Base-by-base conservation (phyloP, 1,284 basidiomycete species). In the Serendipita sp. region DNA sequence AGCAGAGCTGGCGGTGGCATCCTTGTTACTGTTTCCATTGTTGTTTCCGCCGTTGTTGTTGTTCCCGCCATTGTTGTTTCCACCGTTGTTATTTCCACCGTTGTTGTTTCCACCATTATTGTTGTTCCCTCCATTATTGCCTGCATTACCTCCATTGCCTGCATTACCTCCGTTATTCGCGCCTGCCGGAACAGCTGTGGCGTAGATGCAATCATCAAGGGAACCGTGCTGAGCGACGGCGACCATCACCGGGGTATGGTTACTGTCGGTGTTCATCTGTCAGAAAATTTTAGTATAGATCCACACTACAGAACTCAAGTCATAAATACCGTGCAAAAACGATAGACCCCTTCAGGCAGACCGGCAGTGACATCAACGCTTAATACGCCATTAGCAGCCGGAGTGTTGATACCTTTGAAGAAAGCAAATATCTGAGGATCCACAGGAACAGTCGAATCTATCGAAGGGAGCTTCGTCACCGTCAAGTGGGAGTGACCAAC, bases 401-500 rank as follows among this genome's bases (percentile, higher is more conserved):
- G 70, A 41, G 70, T 75, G 69, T 83, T 79, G 62, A 83, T 68
- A 65, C 82, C 81, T 76, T 86, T 84, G 82, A 88, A 88, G 74
- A 88, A 86, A 8, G 76, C 79, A 69, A 84, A 84, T 58, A 73
- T 72, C 62, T 68, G 75, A 5, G 84, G 82, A 72, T 85, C 74
- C 5, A 76, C 78, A 3, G 80, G 75, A 1, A 73, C 75, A 17
- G 81, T 83, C 69, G 79, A 76, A 62, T 74, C 73, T 47, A 81
- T 70, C 26, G 77, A 71, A 49, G 71, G 69, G 66, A 88, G 72
- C 65, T 69, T 58, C 73, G 88, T 79, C 67, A 87, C 75, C 60
- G 82, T 79, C 65, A 88, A 75, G 70, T 88, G 85, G 13, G 80
- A 79, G 72, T 87, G 84, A 2, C 83, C 84, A 53, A 77, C 69